Percentiles rank a stretch among this genome's conserved stretches.
Conservation (phyloP, 169 alveolate genomes). For the Plasmodium adleri region DNA sequence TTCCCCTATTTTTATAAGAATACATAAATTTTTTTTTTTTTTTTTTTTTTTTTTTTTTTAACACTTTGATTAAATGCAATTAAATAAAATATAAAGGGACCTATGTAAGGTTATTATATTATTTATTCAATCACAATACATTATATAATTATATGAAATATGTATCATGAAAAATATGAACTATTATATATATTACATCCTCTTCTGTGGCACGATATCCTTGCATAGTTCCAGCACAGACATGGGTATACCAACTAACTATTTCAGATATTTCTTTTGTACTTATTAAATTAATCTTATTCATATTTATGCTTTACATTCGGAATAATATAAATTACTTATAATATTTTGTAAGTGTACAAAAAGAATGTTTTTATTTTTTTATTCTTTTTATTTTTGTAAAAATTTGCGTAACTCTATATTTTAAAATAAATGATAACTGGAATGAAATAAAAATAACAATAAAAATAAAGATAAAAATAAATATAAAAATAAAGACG, state of each 20-base stretch:
- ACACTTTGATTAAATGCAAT: not conserved
- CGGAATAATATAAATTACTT: too few relatives aligned
- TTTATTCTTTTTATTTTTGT: slow-evolving; percentile 4
- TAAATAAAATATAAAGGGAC: not conserved
- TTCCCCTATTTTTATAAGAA: too few relatives aligned
- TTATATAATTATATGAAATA: not conserved
- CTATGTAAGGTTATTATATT: not conserved
- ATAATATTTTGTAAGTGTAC: not conserved
- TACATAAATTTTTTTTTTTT: not conserved
- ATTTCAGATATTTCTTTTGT: slow-evolving; percentile 71
- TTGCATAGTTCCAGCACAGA: slow-evolving; percentile 75
- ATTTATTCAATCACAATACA: not conserved
- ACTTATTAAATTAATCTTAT: slow-evolving; percentile 49
- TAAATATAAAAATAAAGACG: too few relatives aligned
- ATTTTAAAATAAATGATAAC: too few relatives aligned
- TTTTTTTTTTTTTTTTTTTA: not conserved
- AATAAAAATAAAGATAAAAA: too few relatives aligned
- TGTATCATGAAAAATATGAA: not conserved
- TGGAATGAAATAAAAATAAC: too few relatives aligned
- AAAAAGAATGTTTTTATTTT: not conserved
- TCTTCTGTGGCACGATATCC: slow-evolving; percentile 68
- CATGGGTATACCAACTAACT: slow-evolving; percentile 74
- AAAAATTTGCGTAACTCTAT: too few relatives aligned
- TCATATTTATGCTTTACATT: slow-evolving; percentile 28
- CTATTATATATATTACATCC: slow-evolving; percentile 23